Base-by-base conservation (phyloP, 192 early-diverging fungal genomes). In the Gorgonomyces haynaldii region DNA sequence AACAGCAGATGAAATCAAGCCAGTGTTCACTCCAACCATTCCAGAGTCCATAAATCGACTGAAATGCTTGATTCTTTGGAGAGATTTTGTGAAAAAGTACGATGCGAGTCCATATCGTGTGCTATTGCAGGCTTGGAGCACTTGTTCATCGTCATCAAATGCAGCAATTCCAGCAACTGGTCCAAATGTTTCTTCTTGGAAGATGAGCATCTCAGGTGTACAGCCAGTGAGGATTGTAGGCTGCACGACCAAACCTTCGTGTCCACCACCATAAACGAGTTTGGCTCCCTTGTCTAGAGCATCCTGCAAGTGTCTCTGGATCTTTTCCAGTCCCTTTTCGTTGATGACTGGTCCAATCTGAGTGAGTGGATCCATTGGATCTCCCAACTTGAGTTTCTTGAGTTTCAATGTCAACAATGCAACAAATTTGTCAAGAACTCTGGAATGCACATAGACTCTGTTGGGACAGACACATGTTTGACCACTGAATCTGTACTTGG, bases 21-120 rank as follows among this genome's bases (percentile, higher is more conserved):
- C 59, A n/a, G n/a, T n/a, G 55, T 95, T 95, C 20, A 86, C 74
- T 17, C 88, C 89, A n/a, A 95, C 85, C 83, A 95, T 91, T 28
- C 91, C 91, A 3, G 80, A 70, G 46, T 95, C 79, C 29, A 95
- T 44, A 4, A 64, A 62, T 54, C 91, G 86, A 0, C 86, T 77
- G 2, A 95, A 81, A 10, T 85, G 75, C 74, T 81, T 86, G 53
- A 81, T 67, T 4, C 91, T 76, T 4, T 69, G 60, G 13, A 89
- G 53, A 50, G 87, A 81, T n/a, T 75, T 60, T 48, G 83, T 83
- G 60, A 73, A 95, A 56, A 91, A 86, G 67, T 92, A 95, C 2
- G 71, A 82, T 0, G 91, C 84, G 46, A 95, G 62, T 0, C 91
- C 91, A n/a, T 76, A 74, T 3, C 56, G 47, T 4, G 81, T 76